These are phyloP conservation scores for Starmerella bombicola DNA, from an alignment of 805 yeast species.

Conservation along the genomic window DNA sequence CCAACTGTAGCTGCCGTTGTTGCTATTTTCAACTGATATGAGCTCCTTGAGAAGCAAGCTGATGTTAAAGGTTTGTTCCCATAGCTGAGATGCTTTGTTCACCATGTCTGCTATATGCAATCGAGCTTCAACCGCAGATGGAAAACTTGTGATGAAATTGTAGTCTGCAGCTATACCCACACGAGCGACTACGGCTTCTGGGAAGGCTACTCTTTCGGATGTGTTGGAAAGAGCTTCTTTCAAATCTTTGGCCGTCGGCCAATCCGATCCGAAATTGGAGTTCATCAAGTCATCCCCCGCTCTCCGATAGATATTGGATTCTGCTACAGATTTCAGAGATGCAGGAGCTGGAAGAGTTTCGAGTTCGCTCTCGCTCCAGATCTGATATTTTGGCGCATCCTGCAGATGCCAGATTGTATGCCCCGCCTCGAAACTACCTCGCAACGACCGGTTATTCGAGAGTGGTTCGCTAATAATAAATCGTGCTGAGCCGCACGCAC, in stretches of 20 bases:
- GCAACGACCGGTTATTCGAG: not conserved
- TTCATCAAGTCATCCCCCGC: not conserved
- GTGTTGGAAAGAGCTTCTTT: not conserved
- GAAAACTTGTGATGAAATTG: slow-evolving; percentile 25
- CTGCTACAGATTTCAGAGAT: no score
- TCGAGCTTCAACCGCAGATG: slow-evolving; percentile 22
- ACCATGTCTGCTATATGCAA: slow-evolving; percentile 27
- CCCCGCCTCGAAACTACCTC: not conserved
- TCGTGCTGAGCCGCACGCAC: not conserved
- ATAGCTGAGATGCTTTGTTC: slow-evolving; percentile 28
- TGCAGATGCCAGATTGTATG: not conserved
- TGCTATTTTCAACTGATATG: slow-evolving; percentile 21
- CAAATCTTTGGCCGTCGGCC: not conserved
- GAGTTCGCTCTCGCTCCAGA: not conserved
- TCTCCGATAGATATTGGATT: not conserved
- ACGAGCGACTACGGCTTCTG: slow-evolving; percentile 18
- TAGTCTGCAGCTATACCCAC: slow-evolving; percentile 32
- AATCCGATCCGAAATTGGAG: not conserved
- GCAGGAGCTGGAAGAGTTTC: no score
- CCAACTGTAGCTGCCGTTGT: slow-evolving; percentile 14
- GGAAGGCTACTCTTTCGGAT: not conserved
- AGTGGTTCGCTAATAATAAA: not conserved
- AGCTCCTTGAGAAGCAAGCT: slow-evolving; percentile 27
- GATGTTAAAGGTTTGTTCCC: slow-evolving; percentile 29
- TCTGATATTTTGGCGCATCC: not conserved